Base-by-base conservation (phyloP, 2,329 filamentous ascomycete genomes). In the Hypoxylon sp. region DNA sequence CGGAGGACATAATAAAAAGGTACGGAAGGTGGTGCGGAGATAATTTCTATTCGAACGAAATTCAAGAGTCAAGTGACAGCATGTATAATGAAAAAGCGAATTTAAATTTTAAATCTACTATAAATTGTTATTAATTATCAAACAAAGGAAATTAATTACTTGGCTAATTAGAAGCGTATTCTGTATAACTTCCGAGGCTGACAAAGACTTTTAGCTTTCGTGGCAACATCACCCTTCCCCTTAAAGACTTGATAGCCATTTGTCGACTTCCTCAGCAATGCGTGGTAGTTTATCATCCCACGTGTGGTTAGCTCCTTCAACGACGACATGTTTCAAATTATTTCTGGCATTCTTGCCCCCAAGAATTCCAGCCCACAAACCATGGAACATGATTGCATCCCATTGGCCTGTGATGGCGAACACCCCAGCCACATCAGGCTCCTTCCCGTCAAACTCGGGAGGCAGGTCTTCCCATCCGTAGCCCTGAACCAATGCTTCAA, bases 241-340 rank as follows among this genome's bases (percentile, higher is more conserved):
- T 44, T 40, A 44, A 42, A 48, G n/a, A 37, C 11, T 54, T 8
- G 46, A 53, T 11, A 69, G 35, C 70, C 70, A 72, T 33, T 64
- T 69, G 17, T 72, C 65, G 5, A 72, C 70, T 51, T 72, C 68
- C 17, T 69, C 68, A 10, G 66, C 62, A 42, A 72, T 71, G 40
- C 70, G 33, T 22, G 48, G 51, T 6, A 63, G 57, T 37, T 69
- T 72, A 3, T 57, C 68, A 48, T 61, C 50, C 70, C 70, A 72
- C 14, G 53, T 33, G 56, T 72, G 70, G 0, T 7, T 37, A 17
- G 70, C 68, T 30, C 60, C 70, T 2, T 60, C 49, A n/a, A 72
- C 68, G 7, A 58, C 20, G 3, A 64, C 65, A 17, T 72, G 70
- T 14, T 4, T 58, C 2, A 72, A 17, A 6, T 58, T n/a, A 11